Percentiles rank a stretch among this genome's conserved stretches.
Conservation (phyloP, 371 early-diverging fungal species). For the Smittium mucronatum region DNA sequence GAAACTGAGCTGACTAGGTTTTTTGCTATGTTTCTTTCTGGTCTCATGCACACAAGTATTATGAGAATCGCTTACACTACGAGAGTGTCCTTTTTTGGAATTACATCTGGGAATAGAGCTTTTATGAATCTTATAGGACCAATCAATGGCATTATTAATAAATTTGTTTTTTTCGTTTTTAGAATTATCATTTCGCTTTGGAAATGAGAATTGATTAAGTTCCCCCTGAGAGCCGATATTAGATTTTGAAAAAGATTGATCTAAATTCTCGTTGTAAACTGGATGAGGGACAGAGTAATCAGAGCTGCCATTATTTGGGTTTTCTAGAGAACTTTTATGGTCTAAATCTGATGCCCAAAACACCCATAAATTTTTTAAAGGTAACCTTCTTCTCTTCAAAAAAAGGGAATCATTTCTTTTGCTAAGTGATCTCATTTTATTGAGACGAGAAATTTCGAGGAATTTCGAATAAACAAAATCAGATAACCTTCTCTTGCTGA, state of each 20-base stretch:
- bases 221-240: too few relatives aligned
- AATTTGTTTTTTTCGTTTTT: neutral
- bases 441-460: neutral
- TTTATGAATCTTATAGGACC: constrained; percentile 4
- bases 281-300: too few relatives aligned
- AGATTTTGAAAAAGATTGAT: too few relatives aligned
- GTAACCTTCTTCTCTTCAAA: neutral
- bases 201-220: too few relatives aligned
- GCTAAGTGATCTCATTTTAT: neutral
- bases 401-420: neutral
- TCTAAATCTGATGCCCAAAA: neutral
- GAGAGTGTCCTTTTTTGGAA: neutral
- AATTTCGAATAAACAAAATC: neutral
- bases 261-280: too few relatives aligned
- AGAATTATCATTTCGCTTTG: too few relatives aligned
- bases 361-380: neutral
- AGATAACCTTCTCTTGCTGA: neutral
- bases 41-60: too few relatives aligned
- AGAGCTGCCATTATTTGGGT: too few relatives aligned
- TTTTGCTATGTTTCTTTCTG: neutral
- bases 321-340: too few relatives aligned
- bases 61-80: too few relatives aligned
- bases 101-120: neutral
- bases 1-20: neutral
- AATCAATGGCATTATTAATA: neutral